phyloP scores from a whole-genome alignment of 495 filamentous ascomycete genomes.

The Aspergillus sclerotiicarbonarius region DNA sequence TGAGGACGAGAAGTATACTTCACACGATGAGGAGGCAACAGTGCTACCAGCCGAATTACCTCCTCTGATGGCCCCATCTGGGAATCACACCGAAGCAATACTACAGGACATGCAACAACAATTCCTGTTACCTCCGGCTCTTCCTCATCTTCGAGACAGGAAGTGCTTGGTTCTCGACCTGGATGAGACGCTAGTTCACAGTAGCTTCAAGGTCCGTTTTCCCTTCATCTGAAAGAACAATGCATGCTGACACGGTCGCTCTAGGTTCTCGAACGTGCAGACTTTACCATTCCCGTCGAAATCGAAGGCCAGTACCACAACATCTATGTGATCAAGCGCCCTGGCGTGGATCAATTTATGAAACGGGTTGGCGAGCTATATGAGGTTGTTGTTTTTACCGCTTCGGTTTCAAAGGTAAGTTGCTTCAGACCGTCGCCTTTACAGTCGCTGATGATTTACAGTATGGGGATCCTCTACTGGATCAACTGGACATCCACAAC shows the following conservation, averaged over 20 bases:
- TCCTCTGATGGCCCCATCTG: conserved; percentile 53
- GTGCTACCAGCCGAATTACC: conserved; percentile 48
- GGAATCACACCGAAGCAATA: conserved; percentile 28
- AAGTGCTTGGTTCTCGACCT: conserved; percentile 96
- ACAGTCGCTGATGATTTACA: conserved; percentile 32
- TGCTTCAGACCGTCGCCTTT: not conserved
- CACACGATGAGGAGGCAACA: conserved; percentile 32
- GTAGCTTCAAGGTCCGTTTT: conserved; percentile 88
- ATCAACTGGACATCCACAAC: conserved; percentile 95
- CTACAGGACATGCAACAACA: conserved; percentile 54
- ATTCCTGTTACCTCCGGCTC: conserved; percentile 75
- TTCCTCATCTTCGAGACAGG: conserved; percentile 72
- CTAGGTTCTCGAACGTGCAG: conserved; percentile 94
- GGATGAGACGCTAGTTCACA: conserved; percentile 98
- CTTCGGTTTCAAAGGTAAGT: conserved; percentile 94
- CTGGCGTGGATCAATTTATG: conserved; percentile 97
- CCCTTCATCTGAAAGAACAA: not conserved
- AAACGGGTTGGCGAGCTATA: conserved; percentile 97
- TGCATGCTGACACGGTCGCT: conserved; percentile 15
- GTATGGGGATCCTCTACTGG: conserved; percentile 95
- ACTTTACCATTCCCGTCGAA: conserved; percentile 98
- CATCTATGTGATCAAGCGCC: conserved; percentile 98
- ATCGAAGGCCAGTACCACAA: conserved; percentile 99
- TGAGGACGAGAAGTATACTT: conserved; percentile 21
- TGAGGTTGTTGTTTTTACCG: conserved; percentile 98